A percentile compares a stretch with the other conserved stretches of the same genome.
Conservation (phyloP, 2,329 filamentous ascomycete genomes). For the Blastomyces percursus region DNA sequence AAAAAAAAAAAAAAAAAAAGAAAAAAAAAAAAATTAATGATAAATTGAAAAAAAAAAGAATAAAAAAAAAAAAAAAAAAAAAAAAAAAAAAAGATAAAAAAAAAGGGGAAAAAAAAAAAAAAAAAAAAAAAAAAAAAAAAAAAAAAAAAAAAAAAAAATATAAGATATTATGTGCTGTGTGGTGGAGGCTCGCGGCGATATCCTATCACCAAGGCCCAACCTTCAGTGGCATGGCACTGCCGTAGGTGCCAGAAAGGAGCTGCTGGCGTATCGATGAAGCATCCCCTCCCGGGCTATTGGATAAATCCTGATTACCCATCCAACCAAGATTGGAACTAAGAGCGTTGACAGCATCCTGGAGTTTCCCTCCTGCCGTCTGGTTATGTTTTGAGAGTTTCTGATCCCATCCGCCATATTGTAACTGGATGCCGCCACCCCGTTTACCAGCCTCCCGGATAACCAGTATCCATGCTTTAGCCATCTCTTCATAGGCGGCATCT, state of each 20-base stretch:
- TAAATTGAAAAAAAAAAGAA: too few species aligned
- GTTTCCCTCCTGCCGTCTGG: slow-evolving; percentile 67
- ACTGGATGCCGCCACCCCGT: slow-evolving; percentile 74
- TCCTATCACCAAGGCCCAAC: slow-evolving; percentile 44
- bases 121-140: too few species aligned
- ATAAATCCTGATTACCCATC: slow-evolving; percentile 45
- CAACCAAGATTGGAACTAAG: slow-evolving; percentile 66
- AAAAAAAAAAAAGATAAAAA: too few species aligned
- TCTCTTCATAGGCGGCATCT: slow-evolving; percentile 91
- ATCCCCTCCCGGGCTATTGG: slow-evolving; percentile 26
- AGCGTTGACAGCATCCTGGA: slow-evolving; percentile 68
- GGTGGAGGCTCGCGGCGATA: neutral
- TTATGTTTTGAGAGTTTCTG: slow-evolving; percentile 79
- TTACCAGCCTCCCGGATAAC: slow-evolving; percentile 88
- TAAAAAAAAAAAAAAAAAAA: too few species aligned
- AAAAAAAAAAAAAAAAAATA: neutral
- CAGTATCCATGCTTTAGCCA: slow-evolving; percentile 82
- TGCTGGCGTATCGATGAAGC: slow-evolving; percentile 44
- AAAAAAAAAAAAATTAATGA: too few species aligned
- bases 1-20: too few species aligned
- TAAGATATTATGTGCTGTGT: neutral
- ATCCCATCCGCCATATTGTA: slow-evolving; percentile 90
- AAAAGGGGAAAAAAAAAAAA: too few species aligned
- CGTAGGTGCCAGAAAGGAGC: slow-evolving; percentile 47
- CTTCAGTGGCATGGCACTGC: slow-evolving; percentile 42